Base-by-base conservation (phyloP, 345 rosid genomes). In the Leavenworthia alabamica region DNA sequence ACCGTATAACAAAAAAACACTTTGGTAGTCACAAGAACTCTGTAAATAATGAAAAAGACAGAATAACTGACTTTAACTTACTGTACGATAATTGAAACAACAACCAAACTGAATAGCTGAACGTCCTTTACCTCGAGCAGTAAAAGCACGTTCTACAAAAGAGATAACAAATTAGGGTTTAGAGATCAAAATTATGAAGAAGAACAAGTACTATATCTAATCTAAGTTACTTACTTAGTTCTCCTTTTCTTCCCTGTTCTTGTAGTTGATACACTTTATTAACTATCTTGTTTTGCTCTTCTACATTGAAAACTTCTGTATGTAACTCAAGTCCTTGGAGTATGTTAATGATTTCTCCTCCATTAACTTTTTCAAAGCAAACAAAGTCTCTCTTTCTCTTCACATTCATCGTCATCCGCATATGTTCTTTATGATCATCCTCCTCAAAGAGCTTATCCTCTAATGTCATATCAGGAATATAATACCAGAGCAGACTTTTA, bases 391-490 rank as follows among this genome's bases (percentile, higher is more conserved):
- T 83, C n/a, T 81, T 73, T 46, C 75, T 68, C 8, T 71, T 75
- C 23, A 81, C 70, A 2, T 77, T 60, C 1, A 50, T 51, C 1
- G 46, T 51, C 31, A 46, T 55, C 32, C 78, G 36, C 4, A 40
- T 49, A 41, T 49, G 46, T 24, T 76, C 85, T 2, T 10, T 7
- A n/a, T 36, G 67, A 41, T 80, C 83, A 20, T 20, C 22, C 39
- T 75, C 83, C 39, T 82, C 88, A 48, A 53, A 81, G 37, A 87
- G 78, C 43, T 85, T 88, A 64, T 85, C 93, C 72, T 87, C 86
- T 73, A 79, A 83, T 11, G 82, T 81, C 86, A 90, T 85, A 73
- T 87, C 95, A 20, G 22, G n/a, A n/a, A n/a, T n/a, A n/a, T n/a
- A n/a, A n/a, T n/a, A n/a, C n/a, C n/a, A n/a, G n/a, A n/a, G n/a